Conservation (phyloP, 306 rosid species). For the Begonia masoniana region DNA sequence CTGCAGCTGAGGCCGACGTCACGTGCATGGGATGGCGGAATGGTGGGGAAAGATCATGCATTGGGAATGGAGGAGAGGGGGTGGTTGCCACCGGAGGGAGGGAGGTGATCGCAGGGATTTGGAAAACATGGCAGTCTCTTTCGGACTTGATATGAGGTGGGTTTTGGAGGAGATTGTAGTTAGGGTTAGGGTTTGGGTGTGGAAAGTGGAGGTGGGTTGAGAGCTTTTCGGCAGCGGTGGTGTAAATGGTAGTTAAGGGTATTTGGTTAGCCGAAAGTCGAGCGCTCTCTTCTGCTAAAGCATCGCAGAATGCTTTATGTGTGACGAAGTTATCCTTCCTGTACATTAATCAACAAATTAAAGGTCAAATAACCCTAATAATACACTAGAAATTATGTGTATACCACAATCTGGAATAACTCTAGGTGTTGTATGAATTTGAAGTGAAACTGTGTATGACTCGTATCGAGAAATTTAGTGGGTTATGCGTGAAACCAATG, state of each 20-base stretch:
- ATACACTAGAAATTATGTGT: no score
- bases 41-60: conserved; percentile 21
- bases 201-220: conserved; percentile 30
- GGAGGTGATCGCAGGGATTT: conserved; percentile 2
- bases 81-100: conserved; percentile 10
- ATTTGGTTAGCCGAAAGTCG: conserved; percentile 47
- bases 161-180: conserved; percentile 6
- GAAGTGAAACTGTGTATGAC: no score
- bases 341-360: neutral
- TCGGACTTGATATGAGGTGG: conserved; percentile 30
- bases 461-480: no score
- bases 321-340: conserved; percentile 98
- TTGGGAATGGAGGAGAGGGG: neutral
- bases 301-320: conserved; percentile 95
- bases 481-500: no score
- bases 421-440: no score
- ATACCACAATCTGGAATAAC: no score
- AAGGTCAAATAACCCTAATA: no score
- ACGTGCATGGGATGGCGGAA: conserved; percentile 33
- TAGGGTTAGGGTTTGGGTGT: conserved; percentile 78
- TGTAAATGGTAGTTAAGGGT: neutral
- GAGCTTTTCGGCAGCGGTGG: conserved; percentile 10
- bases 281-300: conserved; percentile 90
- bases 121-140: conserved; percentile 15
- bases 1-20: conserved; percentile 38